A percentile compares a stretch with the other conserved stretches of the same genome.
These are phyloP conservation scores for Colletotrichum trifolii DNA, from an alignment of 2,329 filamentous ascomycete genomes.

Conservation along the genomic window DNA sequence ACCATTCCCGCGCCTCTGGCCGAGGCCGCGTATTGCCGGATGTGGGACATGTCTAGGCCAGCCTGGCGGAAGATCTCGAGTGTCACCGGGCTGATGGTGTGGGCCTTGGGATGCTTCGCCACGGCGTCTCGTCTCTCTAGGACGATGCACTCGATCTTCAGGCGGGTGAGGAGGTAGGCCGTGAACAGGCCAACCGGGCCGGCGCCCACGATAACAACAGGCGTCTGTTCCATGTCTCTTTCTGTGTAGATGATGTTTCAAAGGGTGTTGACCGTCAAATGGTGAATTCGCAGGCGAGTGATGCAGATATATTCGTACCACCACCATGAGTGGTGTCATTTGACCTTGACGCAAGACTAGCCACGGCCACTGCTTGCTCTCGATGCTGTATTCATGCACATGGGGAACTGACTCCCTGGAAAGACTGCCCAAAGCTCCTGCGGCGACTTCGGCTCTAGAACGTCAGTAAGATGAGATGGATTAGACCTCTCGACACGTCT, in stretches of 20 bases:
- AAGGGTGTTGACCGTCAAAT: not conserved
- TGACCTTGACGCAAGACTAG: no score
- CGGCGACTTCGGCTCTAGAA: no score
- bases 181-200: conserved; percentile 31
- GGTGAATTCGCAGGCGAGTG: not conserved
- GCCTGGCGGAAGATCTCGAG: conserved; percentile 36
- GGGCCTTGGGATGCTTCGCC: conserved; percentile 31
- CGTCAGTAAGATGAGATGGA: no score
- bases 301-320: not conserved
- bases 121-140: conserved; percentile 17
- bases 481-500: no score
- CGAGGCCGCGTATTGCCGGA: conserved; percentile 29
- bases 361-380: no score
- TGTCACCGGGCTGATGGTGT: conserved; percentile 34
- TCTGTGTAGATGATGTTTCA: not conserved
- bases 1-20: conserved; percentile 27
- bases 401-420: no score
- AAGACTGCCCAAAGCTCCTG: no score
- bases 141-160: conserved; percentile 27
- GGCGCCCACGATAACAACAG: conserved; percentile 24
- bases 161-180: conserved; percentile 21
- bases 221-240: conserved; percentile 17
- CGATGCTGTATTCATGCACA: no score
- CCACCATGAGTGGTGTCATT: not conserved
- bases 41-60: conserved; percentile 21